Evolutionary conservation across 2,329 filamentous ascomycete genomes (phyloP), one percentile per base, ranked within the genome.

Genomic region (Penicillium brasilianum): DNA sequence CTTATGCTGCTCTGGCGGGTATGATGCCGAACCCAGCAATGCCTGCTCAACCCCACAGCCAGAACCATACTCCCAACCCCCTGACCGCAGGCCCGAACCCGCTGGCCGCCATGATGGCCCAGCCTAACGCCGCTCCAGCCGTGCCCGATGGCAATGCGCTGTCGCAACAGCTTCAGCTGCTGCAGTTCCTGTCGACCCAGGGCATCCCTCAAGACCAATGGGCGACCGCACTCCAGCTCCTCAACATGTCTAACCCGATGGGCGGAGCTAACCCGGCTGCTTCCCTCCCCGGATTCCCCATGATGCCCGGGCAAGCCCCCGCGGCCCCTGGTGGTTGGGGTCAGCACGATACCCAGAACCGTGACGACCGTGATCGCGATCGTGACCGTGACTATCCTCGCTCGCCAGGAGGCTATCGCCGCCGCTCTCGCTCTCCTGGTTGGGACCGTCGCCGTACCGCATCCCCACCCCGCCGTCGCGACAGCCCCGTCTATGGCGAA

Each of bases 201-300:
- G 91, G 91, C 51, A 82, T 95, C 28, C 85, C 90, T 2, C 84
- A 90, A 76, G 92, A 95, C 63, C 89, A 93, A 77, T 92, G 92
- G 78, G 87, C 76, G 7, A 81, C 83, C 3, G 82, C 84, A n/a
- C 71, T 86, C 36, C 78, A 83, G 68, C 80, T 85, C 55, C 78
- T 86, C 61, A 82, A 71, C 61, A 73, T 75, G 69, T 69, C 71
- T 59, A 75, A 72, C 60, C 10, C 39, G 7, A 68, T 69, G 67
- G 62, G 62, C 20, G 63, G 59, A 74, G 63, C 58, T 30, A 71
- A 71, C 63, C 70, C 79, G 46, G 71, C 70, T 28, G 39, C 53
- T 56, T 76, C 78, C 58, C 69, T 69, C 34, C 65, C 74, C 20
- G 72, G 71, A 7, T 76, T 75, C 63, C 61, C 60, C 58, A 71